phyloP scores from a whole-genome alignment of 805 yeast species.

The Candida ulmi region DNA sequence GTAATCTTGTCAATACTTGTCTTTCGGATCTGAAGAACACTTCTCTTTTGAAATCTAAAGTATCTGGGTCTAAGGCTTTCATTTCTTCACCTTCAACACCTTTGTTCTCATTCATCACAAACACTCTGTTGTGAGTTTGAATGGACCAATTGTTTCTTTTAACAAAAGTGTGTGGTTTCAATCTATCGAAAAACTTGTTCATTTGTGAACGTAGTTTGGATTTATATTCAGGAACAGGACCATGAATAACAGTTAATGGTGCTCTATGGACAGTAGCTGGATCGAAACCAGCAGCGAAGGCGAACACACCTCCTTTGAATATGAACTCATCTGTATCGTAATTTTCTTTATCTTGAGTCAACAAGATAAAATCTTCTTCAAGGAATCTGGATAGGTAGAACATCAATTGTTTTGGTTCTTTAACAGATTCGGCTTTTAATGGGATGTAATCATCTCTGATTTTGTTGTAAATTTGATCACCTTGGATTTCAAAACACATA shows the following conservation, averaged over 20 bases:
- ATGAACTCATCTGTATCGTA: slow-evolving; percentile 49
- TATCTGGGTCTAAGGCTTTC: slow-evolving; percentile 28
- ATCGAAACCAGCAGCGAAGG: slow-evolving; percentile 71
- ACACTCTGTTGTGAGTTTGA: slow-evolving; percentile 52
- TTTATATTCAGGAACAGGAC: slow-evolving; percentile 66
- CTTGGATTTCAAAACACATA: slow-evolving; percentile 17
- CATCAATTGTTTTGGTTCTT: slow-evolving; percentile 14
- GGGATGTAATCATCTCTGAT: slow-evolving; percentile 22
- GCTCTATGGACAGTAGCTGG: slow-evolving; percentile 48
- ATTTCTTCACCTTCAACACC: slow-evolving; percentile 25
- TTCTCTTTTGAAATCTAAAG: slow-evolving; percentile 31
- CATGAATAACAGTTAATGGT: slow-evolving; percentile 57
- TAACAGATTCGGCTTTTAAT: slow-evolving; percentile 18
- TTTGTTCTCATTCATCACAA: slow-evolving; percentile 40
- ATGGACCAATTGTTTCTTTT: slow-evolving; percentile 67
- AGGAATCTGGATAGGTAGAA: slow-evolving; percentile 14
- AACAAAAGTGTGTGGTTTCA: slow-evolving; percentile 50
- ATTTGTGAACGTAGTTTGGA: slow-evolving; percentile 52
- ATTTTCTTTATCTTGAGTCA: slow-evolving; percentile 34
- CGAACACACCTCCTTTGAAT: slow-evolving; percentile 49
- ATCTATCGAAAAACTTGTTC: slow-evolving; percentile 58
- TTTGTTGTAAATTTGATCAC: slow-evolving; percentile 19
- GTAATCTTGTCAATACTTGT: slow-evolving; percentile 50
- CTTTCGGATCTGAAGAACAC: slow-evolving; percentile 57
- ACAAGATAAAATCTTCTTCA: slow-evolving; percentile 41